Evolutionary conservation across 768 basidiomycete genomes (phyloP).

Genomic region (Kwoniella sp.): DNA sequence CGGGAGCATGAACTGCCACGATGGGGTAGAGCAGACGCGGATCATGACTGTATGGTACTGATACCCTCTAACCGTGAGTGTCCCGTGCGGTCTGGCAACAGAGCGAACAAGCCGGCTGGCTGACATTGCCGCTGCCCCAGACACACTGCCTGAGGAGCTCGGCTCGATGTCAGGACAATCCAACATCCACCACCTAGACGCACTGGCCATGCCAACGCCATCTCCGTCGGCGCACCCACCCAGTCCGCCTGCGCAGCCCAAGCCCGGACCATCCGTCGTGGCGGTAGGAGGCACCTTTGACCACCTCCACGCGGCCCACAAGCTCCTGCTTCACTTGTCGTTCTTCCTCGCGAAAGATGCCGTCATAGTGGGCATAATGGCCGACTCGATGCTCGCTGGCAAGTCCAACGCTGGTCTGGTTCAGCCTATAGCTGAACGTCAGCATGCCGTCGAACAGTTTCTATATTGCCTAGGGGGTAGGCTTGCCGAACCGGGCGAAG

Average conservation of each 20-base stretch:
- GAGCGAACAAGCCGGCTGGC: no score
- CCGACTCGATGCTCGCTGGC: conserved; percentile 21
- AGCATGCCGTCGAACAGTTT: conserved; percentile 62
- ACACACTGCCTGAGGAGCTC: no score
- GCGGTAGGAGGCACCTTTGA: conserved; percentile 95
- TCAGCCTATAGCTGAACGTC: conserved; percentile 52
- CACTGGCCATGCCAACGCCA: no score
- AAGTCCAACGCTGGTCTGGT: conserved; percentile 35
- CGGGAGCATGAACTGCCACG: conserved; percentile 47
- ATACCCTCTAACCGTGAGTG: no score
- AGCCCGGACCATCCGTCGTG: conserved; percentile 1
- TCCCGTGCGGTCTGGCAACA: no score
- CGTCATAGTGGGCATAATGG: conserved; percentile 76
- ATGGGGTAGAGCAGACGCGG: conserved; percentile 45
- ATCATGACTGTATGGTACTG: no score
- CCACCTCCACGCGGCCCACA: conserved; percentile 94
- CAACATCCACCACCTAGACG: no score
- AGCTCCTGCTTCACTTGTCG: conserved; percentile 89
- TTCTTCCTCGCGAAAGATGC: conserved; percentile 74
- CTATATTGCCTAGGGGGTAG: conserved; percentile 52
- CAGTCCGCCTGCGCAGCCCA: not conserved
- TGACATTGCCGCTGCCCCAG: no score
- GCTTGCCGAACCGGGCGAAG: no score
- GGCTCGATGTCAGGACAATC: no score
- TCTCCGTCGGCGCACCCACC: not conserved